Evolutionary conservation across 192 early-diverging fungal species (phyloP).

Genomic region (Entomortierella chlamydospora): DNA sequence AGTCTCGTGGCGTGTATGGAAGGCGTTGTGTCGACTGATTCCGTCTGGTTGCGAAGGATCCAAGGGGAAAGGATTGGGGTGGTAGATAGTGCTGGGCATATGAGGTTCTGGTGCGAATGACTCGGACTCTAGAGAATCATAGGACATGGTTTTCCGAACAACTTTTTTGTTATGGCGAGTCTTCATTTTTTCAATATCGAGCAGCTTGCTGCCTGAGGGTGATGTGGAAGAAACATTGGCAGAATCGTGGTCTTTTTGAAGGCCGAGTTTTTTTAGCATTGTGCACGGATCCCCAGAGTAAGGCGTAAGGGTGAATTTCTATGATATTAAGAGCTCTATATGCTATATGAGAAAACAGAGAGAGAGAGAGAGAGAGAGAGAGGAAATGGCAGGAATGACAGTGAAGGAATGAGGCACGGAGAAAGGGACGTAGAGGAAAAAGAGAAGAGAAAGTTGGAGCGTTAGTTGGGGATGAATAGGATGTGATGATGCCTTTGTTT

Average conservation of each 20-base stretch:
- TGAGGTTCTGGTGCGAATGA: slow-evolving; percentile 30
- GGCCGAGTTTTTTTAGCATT: slow-evolving; percentile 37
- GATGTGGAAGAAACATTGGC: background rate
- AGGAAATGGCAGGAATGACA: background rate
- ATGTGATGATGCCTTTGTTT: background rate
- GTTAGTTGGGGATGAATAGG: background rate
- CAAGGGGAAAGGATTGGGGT: slow-evolving; percentile 40
- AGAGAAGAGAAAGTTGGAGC: background rate
- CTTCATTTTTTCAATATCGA: slow-evolving; percentile 22
- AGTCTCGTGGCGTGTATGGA: slow-evolving; percentile 2
- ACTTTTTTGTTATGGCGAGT: slow-evolving; percentile 25
- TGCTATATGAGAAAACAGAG: too few species aligned
- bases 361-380: background rate
- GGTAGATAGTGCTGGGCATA: slow-evolving; percentile 37
- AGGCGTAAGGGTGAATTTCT: too few species aligned
- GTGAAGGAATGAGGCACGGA: background rate
- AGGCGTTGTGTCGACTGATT: slow-evolving; percentile 19
- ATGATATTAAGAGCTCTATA: too few species aligned
- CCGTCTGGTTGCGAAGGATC: slow-evolving; percentile 41
- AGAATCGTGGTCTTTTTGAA: background rate
- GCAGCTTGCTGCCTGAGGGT: background rate
- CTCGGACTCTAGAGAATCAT: slow-evolving; percentile 29
- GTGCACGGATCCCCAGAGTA: too few species aligned
- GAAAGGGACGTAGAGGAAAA: slow-evolving; percentile 5
- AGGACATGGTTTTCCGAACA: slow-evolving; percentile 6